A percentile compares a stretch with the other conserved stretches of the same genome.
Evolutionary conservation across 768 basidiomycete species (phyloP).

Genomic region (Boletales sp.): DNA sequence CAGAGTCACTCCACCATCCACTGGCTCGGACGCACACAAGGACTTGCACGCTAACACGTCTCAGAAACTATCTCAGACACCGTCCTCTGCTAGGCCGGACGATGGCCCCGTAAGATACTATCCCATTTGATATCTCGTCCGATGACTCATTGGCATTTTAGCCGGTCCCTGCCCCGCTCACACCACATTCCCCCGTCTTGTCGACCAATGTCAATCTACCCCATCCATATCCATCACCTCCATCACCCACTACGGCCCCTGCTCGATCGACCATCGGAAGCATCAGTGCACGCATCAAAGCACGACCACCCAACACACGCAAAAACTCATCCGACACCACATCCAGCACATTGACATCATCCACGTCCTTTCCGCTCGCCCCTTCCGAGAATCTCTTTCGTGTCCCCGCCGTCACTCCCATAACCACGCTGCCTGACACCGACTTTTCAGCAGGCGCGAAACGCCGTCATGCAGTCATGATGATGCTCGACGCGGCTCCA

Average conservation of each 20-base stretch:
- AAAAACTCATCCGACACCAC: slow-evolving; percentile 23
- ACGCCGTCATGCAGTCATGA: slow-evolving; percentile 76
- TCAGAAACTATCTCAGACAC: slow-evolving; percentile 16
- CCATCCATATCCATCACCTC: slow-evolving; percentile 16
- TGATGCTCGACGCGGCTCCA: slow-evolving; percentile 60
- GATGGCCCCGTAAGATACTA: slow-evolving; percentile 31
- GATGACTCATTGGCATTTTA: slow-evolving; percentile 11
- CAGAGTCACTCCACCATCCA: slow-evolving; percentile 23
- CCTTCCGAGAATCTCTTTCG: slow-evolving; percentile 31
- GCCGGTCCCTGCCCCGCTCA: slow-evolving; percentile 24
- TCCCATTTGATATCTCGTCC: not conserved
- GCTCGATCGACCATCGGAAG: slow-evolving; percentile 11
- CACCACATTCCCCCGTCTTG: slow-evolving; percentile 30
- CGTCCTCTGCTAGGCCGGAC: slow-evolving; percentile 14
- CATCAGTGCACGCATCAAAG: slow-evolving; percentile 25
- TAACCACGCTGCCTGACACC: slow-evolving; percentile 31
- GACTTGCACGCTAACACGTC: slow-evolving; percentile 16
- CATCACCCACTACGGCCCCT: slow-evolving; percentile 28
- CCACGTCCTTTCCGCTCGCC: slow-evolving; percentile 21
- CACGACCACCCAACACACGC: slow-evolving; percentile 25
- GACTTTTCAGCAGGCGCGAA: slow-evolving; percentile 57
- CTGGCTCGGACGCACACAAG: slow-evolving; percentile 18
- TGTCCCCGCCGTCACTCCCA: slow-evolving; percentile 18
- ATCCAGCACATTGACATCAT: slow-evolving; percentile 11
- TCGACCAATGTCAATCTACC: slow-evolving; percentile 14